Evolutionary conservation across 768 basidiomycete genomes (phyloP).

Genomic region (Myochromella boudieri): DNA sequence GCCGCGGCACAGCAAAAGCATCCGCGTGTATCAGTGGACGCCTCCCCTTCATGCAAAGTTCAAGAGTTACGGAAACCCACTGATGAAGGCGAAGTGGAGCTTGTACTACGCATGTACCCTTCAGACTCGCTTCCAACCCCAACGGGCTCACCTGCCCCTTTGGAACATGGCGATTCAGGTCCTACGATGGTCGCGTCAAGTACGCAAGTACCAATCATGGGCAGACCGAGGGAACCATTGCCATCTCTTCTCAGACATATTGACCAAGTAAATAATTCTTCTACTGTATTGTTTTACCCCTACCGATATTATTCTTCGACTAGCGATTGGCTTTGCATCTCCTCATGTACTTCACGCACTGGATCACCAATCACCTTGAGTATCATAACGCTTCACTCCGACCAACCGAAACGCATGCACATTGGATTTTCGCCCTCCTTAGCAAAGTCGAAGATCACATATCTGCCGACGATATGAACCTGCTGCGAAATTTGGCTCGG

Average conservation of each 20-base stretch:
- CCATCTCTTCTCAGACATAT: constrained; percentile 56
- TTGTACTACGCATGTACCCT: constrained; percentile 31
- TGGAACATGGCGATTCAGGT: constrained; percentile 16
- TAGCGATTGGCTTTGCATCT: constrained; percentile 74
- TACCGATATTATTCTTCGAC: constrained; percentile 16
- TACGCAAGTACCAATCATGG: constrained; percentile 7
- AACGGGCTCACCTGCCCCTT: constrained; percentile 34
- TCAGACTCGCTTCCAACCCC: constrained; percentile 41
- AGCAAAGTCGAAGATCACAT: constrained; percentile 67
- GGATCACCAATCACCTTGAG: constrained; percentile 67
- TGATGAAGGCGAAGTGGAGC: constrained; percentile 44
- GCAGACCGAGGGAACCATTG: constrained; percentile 55
- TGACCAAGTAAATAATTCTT: constrained; percentile 55
- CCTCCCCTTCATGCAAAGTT: constrained; percentile 32
- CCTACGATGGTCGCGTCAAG: constrained; percentile 2
- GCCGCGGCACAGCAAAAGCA: constrained; percentile 24
- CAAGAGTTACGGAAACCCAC: constrained; percentile 32
- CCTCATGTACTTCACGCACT: constrained; percentile 81
- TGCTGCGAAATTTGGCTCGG: constrained; percentile 74
- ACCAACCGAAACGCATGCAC: constrained; percentile 58
- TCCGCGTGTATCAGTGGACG: constrained; percentile 19
- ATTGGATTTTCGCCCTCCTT: constrained; percentile 79
- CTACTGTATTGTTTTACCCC: constrained; percentile 1
- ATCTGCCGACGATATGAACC: constrained; percentile 73
- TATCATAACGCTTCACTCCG: constrained; percentile 33